These are phyloP conservation scores for Agaricus blazei DNA, from an alignment of 768 basidiomycete species.

Conservation along the genomic window DNA sequence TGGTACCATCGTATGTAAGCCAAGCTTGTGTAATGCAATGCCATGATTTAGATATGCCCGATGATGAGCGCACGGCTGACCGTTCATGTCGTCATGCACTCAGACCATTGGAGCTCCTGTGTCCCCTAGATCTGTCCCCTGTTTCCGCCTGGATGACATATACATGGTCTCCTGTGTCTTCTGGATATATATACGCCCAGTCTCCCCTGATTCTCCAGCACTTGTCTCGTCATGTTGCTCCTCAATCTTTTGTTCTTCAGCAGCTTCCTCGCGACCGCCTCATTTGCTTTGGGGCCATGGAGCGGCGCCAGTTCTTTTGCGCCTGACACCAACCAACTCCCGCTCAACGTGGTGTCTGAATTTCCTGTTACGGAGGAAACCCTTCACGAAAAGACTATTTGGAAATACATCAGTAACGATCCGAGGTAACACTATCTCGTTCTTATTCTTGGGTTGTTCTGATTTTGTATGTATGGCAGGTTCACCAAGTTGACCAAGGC, in stretches of 20 bases:
- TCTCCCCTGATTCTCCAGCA: no score
- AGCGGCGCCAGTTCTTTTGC: not conserved
- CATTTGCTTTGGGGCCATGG: constrained; percentile 4
- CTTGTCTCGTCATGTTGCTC: not conserved
- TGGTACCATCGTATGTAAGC: not conserved
- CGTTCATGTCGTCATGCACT: constrained; percentile 7
- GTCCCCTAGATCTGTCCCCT: not conserved
- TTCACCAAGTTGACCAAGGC: constrained; percentile 20
- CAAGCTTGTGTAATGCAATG: not conserved
- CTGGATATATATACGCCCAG: not conserved
- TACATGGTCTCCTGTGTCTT: no score
- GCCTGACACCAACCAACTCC: not conserved
- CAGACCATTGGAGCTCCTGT: constrained; percentile 9
- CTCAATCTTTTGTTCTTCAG: not conserved
- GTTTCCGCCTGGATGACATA: no score
- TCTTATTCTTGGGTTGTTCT: not conserved
- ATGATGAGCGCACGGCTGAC: not conserved
- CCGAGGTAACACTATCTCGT: constrained; percentile 2
- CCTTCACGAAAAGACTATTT: constrained; percentile 9
- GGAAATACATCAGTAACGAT: constrained; percentile 13
- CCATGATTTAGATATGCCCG: not conserved
- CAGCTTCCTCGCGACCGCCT: not conserved
- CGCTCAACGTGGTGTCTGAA: not conserved
- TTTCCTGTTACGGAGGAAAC: no score
- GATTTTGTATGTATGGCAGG: constrained; percentile 6